Conservation (phyloP, 495 filamentous ascomycete species). For the Xanthoparmelia taractica region DNA sequence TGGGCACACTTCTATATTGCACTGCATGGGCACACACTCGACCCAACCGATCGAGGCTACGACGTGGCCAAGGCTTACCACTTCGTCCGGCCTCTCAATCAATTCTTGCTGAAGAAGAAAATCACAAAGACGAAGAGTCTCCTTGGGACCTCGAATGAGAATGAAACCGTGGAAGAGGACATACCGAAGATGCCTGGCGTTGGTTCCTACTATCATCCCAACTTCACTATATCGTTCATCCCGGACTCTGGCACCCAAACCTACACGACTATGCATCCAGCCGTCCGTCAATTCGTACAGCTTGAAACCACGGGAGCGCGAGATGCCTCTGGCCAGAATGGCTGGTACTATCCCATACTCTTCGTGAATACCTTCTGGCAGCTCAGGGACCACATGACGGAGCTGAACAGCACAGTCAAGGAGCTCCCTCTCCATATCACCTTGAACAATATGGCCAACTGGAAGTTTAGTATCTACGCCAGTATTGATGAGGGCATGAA, state of each 20-base stretch:
- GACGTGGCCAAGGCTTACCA: slow-evolving; percentile 69
- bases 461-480: slow-evolving; percentile 83
- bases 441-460: slow-evolving; percentile 72
- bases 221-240: slow-evolving; percentile 82
- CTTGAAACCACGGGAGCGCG: slow-evolving; percentile 67
- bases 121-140: slow-evolving; percentile 83
- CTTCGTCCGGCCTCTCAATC: slow-evolving; percentile 76
- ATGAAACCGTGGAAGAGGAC: slow-evolving; percentile 41
- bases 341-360: slow-evolving; percentile 93
- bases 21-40: slow-evolving; percentile 62
- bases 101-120: slow-evolving; percentile 90
- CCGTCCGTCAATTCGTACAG: slow-evolving; percentile 65
- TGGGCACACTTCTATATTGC: slow-evolving; percentile 91
- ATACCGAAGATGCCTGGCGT: slow-evolving; percentile 55
- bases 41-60: slow-evolving; percentile 64
- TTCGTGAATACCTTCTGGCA: slow-evolving; percentile 98
- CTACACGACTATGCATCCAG: slow-evolving; percentile 62
- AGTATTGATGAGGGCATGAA: slow-evolving; percentile 82
- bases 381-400: slow-evolving; percentile 78
- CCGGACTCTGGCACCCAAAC: slow-evolving; percentile 64
- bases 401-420: slow-evolving; percentile 86
- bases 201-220: slow-evolving; percentile 88
- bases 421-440: slow-evolving; percentile 76
- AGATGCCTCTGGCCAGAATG: slow-evolving; percentile 76
- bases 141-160: slow-evolving; percentile 51